Base-by-base conservation (phyloP, 129 eudicot genomes). In the Tanacetum coccineum region DNA sequence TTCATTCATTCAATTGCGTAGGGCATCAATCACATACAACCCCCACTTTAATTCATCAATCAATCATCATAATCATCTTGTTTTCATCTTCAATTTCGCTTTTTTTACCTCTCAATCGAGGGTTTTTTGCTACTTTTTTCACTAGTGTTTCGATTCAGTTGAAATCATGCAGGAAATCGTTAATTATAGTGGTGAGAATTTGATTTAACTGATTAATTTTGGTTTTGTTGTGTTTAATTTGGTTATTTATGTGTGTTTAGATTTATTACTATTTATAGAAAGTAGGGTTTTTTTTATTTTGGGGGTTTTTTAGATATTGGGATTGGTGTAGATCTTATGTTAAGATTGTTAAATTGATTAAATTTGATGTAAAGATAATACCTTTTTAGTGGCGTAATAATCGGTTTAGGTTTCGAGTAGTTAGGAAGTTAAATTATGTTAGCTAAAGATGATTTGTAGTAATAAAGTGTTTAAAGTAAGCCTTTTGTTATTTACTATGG, bases 91-190 rank as follows among this genome's bases (percentile, higher is more conserved):
- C 17, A 46, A 42, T 71, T 84, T 78, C 80, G 18, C 51, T 62
- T 18, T 32, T 86, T 85, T 89, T 81, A 81, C 71, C 90, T 85
- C 91, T 81, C 85, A 46, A 62, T 70, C 62, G 89, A 83, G 96
- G 87, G 88, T 78, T 82, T n/a, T 70, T 30, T 81, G 72, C 55
- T 40, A 51, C 64, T 26, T 51, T 64, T 84, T 81, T 76, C n/a
- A 68, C 71, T 21, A 63, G 73, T 36, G 1, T 9, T 79, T 75
- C 70, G 75, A 66, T 77, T 59, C 71, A 30, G 20, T 42, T 48
- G 5, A 60, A 46, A 62, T 48, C 90, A 93, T 93, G 99, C 87
- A 95, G 78, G 57, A 89, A 68, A 69, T 93, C 78, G 81, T 88
- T 71, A 73, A 75, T 74, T 93, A 73, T 81, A 78, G 80, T 65